Evolutionary conservation across 306 rosid genomes (phyloP).

Genomic region (Trichosanthes truncata): DNA sequence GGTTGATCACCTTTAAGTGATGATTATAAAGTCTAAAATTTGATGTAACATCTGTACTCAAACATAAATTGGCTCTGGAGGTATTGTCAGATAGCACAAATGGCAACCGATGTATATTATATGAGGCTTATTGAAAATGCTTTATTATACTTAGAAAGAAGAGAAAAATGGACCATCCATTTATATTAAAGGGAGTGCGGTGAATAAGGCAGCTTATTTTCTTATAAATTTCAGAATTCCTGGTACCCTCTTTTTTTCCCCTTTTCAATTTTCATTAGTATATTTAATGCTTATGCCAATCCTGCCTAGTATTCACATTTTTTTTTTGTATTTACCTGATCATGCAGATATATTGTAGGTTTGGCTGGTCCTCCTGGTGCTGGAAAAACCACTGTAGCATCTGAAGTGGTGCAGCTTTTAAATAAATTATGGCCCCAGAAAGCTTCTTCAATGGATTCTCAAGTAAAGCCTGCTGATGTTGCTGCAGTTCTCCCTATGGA

Average conservation of each 20-base stretch:
- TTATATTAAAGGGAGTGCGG: background rate
- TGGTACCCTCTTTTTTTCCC: background rate
- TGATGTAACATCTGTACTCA: background rate
- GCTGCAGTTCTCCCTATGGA: conserved; percentile 82
- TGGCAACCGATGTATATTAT: background rate
- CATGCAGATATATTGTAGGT: conserved; percentile 57
- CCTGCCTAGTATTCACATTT: conserved; percentile 13
- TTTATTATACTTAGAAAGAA: background rate
- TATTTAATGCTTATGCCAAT: background rate
- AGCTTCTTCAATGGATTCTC: conserved; percentile 51
- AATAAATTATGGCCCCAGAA: conserved; percentile 62
- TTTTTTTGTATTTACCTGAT: conserved; percentile 8
- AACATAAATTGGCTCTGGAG: background rate
- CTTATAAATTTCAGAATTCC: background rate
- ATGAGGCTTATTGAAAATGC: background rate
- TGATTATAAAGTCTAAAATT: background rate
- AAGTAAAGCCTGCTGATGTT: conserved; percentile 44
- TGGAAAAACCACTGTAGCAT: conserved; percentile 76
- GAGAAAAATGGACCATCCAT: background rate
- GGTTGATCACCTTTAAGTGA: background rate
- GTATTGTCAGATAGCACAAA: background rate
- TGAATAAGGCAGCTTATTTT: background rate
- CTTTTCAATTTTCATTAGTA: background rate
- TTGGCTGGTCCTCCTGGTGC: conserved; percentile 97
- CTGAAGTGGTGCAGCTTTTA: conserved; percentile 58